Evolutionary conservation across 192 early-diverging fungal species (phyloP), one percentile per base, ranked within the genome.

Genomic region (Chytriomyces hyalinus): DNA sequence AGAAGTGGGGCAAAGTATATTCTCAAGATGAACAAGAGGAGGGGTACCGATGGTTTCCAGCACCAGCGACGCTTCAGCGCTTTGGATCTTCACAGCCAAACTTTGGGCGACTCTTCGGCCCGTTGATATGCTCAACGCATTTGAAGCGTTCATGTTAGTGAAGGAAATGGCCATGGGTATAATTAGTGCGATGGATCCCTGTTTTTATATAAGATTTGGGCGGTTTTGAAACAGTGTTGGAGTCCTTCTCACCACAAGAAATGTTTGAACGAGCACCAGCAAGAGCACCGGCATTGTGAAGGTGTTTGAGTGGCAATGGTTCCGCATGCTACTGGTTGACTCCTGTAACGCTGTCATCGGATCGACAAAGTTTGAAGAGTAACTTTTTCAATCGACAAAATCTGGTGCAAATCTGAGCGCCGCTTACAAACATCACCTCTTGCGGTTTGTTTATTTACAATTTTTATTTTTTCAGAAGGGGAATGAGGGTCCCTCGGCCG

Each of bases 91-190:
- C 22, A 64, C 36, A 4, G 62, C 62, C 6, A 64, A 36, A 4
- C 22, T 28, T 20, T 64, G 20, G 13, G 62, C 62, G 5, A 64
- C 62, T 28, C 24, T 36, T 20, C 62, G 62, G 11, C 62, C 62
- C 20, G 62, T 64, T 6, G 11, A 28, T 24, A 64, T 36, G 2
- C 22, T 28, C 13, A 64, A 6, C 11, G 20, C 62, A 24, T 64
- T 64, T 13, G 62, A 64, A 36, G 62, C 24, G 22, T 64, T 64
- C 62, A 64, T 64, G 5, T 20, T 28, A 0, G 20, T 15, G 20
- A 64, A 64, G 3, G 62, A 64, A 24, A 64, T 64, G 5, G 36
- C 62, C 62, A 64, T 28, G 11, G 62, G 62, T 6, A 64, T 64
- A 36, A 64, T 64, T 3, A 64, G 24, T 6, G 36, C 62, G 22